Evolutionary conservation across 1,284 basidiomycete species (phyloP), one percentile per base, ranked within the genome.

Genomic region (Binderoboletus segoi): DNA sequence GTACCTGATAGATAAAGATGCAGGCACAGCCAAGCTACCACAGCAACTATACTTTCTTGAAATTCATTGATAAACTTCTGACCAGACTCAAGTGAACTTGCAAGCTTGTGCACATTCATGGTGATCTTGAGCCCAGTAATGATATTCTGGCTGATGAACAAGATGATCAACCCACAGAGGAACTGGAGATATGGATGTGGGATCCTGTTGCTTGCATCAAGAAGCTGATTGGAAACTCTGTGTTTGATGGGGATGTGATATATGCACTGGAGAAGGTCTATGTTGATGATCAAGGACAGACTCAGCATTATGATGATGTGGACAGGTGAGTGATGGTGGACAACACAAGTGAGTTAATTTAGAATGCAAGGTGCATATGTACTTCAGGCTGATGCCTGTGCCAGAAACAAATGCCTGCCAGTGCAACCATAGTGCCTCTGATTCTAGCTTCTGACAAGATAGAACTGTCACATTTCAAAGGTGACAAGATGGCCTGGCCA

Each of bases 51-150:
- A 48, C 53, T 0, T 64, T 72, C 30, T 44, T 67, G 11, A 48
- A 66, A 10, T 46, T 53, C 6, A 41, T 73, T 11, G 61, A 68
- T 23, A 4, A 21, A 7, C 57, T 72, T 8, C 66, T 66, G 0
- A 37, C 10, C 4, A 67, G 70, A 2, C 53, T 59, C 1, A 50
- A 55, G 5, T 75, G 71, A 68, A 51, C 41, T 21, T 43, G 41
- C n/a, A 35, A 15, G 11, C 35, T 48, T 15, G 8, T 43, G 8
- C 41, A 15, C 24, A n/a, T 45, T 8, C 41, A 43, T 23, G 41
- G 41, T 21, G 24, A 43, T 8, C 21, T 43, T 4, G 24, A 30
- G 41, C 4, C 41, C 23, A 18, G 24, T 43, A 10, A 30, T 30
- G 28, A 5, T 30, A 10, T 10, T 30, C 28, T 30, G 28, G 28